Evolutionary conservation across 495 filamentous ascomycete genomes (phyloP).

Genomic region (Halenospora varia): DNA sequence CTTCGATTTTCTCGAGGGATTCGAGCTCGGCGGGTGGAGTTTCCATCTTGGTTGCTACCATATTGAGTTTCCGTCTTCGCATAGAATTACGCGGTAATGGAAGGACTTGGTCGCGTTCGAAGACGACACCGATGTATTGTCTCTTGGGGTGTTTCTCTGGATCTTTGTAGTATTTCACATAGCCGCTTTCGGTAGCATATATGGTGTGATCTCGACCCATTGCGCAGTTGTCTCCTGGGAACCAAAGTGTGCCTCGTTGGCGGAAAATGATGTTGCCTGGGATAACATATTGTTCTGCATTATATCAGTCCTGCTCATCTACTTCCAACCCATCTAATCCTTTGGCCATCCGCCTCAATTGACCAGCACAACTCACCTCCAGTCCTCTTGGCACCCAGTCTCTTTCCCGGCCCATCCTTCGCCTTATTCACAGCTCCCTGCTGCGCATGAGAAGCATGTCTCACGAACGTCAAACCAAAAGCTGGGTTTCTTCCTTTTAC

Average conservation of each 20-base stretch:
- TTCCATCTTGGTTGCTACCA: conserved; percentile 48
- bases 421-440: conserved; percentile 83
- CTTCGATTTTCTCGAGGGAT: conserved; percentile 22
- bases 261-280: conserved; percentile 97
- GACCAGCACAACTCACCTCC: conserved; percentile 53
- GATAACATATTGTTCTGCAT: conserved; percentile 77
- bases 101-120: conserved; percentile 68
- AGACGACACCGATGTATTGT: conserved; percentile 88
- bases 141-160: conserved; percentile 72
- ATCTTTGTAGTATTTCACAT: conserved; percentile 94
- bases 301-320: neutral
- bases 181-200: conserved; percentile 76
- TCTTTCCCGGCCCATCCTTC: conserved; percentile 86
- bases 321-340: conserved; percentile 8
- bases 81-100: conserved; percentile 69
- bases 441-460: conserved; percentile 79
- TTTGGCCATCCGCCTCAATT: neutral
- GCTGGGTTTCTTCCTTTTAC: conserved; percentile 42
- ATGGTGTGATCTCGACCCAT: conserved; percentile 98
- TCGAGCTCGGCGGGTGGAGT: neutral
- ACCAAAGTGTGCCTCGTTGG: conserved; percentile 93
- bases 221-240: conserved; percentile 85
- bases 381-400: conserved; percentile 89
- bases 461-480: conserved; percentile 40
- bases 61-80: conserved; percentile 65